phyloP scores from a whole-genome alignment of 192 early-diverging fungal genomes.

The Rhizoclosmatium globosum region DNA sequence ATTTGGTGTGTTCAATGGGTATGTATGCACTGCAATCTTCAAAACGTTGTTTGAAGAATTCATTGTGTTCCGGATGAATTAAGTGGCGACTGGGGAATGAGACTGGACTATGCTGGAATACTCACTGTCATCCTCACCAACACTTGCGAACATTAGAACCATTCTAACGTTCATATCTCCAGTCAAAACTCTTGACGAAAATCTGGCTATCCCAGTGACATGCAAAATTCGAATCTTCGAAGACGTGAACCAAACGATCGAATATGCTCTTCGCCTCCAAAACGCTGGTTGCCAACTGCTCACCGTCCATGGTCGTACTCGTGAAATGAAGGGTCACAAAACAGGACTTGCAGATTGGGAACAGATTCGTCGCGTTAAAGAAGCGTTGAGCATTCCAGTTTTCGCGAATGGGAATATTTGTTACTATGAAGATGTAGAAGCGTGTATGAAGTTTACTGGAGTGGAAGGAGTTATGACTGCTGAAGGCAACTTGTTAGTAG shows the following conservation, averaged over 20 bases:
- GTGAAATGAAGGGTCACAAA: slow-evolving; percentile 97
- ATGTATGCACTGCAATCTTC: background rate
- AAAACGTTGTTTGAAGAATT: no score
- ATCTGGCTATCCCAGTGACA: slow-evolving; percentile 89
- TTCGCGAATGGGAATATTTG: slow-evolving; percentile 99
- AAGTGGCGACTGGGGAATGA: no score
- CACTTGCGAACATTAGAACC: no score
- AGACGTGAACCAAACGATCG: slow-evolving; percentile 88
- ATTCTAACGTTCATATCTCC: background rate
- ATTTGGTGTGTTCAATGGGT: slow-evolving; percentile 68
- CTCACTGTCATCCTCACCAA: background rate
- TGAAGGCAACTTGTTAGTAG: slow-evolving; percentile 48
- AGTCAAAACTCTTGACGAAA: slow-evolving; percentile 67
- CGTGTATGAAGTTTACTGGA: slow-evolving; percentile 84
- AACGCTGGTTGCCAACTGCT: slow-evolving; percentile 90
- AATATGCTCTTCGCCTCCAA: slow-evolving; percentile 96
- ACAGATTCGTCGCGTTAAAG: slow-evolving; percentile 84
- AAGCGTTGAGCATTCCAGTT: slow-evolving; percentile 85
- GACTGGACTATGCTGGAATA: background rate
- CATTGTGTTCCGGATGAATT: no score
- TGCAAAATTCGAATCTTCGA: slow-evolving; percentile 95
- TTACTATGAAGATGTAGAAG: slow-evolving; percentile 87
- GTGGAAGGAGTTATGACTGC: slow-evolving; percentile 96
- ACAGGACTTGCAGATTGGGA: slow-evolving; percentile 97
- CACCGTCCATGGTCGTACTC: slow-evolving; percentile 91